Conservation (phyloP, 805 yeast species). For the Ogataea sp. region DNA sequence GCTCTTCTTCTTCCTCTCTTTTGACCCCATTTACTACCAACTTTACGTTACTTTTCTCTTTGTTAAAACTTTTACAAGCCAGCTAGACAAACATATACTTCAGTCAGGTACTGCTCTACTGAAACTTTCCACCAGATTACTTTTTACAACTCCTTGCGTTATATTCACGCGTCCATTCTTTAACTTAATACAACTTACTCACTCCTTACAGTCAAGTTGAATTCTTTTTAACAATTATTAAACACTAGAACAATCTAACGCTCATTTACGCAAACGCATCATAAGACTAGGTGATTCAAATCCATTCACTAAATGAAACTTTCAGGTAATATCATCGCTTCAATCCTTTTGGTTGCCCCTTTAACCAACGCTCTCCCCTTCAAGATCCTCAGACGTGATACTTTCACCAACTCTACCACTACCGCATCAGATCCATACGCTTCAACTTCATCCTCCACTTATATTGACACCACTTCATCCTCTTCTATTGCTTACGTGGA, state of each 20-base stretch:
- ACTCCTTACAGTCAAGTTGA: conserved; percentile 11
- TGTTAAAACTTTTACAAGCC: too few species aligned
- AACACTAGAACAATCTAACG: too few species aligned
- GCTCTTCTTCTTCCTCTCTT: too few species aligned
- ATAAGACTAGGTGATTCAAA: neutral
- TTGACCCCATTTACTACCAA: too few species aligned
- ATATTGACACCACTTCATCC: neutral
- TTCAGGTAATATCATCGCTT: neutral
- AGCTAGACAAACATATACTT: too few species aligned
- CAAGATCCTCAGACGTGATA: neutral
- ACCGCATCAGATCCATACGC: conserved; percentile 3
- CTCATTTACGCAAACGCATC: too few species aligned
- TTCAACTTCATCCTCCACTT: neutral
- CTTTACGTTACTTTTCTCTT: too few species aligned
- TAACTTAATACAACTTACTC: conserved; percentile 15
- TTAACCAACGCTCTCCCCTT: neutral
- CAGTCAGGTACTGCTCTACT: too few species aligned
- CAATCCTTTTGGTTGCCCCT: conserved; percentile 1
- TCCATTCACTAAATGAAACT: neutral
- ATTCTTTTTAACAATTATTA: too few species aligned
- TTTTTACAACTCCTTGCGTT: conserved; percentile 1
- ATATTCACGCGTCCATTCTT: conserved; percentile 16
- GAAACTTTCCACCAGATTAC: too few species aligned
- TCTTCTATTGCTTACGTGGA: neutral
- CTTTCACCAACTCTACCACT: conserved; percentile 1